These are phyloP conservation scores for Tylopilus sp. DNA, from an alignment of 768 basidiomycete species.

Conservation along the genomic window DNA sequence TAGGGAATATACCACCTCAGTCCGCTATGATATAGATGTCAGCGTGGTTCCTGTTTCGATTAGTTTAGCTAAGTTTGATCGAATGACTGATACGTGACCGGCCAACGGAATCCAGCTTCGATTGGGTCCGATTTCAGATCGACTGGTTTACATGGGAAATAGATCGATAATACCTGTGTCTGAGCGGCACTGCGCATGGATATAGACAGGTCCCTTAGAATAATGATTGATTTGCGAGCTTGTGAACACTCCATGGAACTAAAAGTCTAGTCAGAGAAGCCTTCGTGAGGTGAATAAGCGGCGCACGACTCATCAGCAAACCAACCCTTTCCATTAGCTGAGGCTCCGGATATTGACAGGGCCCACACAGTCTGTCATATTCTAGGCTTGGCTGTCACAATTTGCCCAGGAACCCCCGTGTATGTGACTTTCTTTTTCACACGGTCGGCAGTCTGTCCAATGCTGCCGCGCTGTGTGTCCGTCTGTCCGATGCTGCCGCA, in stretches of 20 bases:
- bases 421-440: too few relatives aligned
- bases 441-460: too few relatives aligned
- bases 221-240: neutral
- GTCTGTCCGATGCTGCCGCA: too few relatives aligned
- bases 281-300: neutral
- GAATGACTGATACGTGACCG: neutral
- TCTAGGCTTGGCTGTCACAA: too few relatives aligned
- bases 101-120: neutral
- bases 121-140: neutral
- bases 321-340: too few relatives aligned
- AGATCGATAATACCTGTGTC: neutral
- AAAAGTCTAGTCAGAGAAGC: neutral
- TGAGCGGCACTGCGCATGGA: neutral
- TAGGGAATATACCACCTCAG: neutral
- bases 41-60: neutral
- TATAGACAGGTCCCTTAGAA: neutral
- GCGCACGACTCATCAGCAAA: neutral
- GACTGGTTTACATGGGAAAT: neutral
- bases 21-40: constrained; percentile 1
- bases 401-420: too few relatives aligned
- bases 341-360: too few relatives aligned
- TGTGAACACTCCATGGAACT: neutral
- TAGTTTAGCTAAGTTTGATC: neutral
- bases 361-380: too few relatives aligned
- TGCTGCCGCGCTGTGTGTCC: too few relatives aligned